A percentile compares a stretch with the other conserved stretches of the same genome.
Evolutionary conservation across 2,329 filamentous ascomycete genomes (phyloP).

Genomic region (Trichophyton mentagrophytes): DNA sequence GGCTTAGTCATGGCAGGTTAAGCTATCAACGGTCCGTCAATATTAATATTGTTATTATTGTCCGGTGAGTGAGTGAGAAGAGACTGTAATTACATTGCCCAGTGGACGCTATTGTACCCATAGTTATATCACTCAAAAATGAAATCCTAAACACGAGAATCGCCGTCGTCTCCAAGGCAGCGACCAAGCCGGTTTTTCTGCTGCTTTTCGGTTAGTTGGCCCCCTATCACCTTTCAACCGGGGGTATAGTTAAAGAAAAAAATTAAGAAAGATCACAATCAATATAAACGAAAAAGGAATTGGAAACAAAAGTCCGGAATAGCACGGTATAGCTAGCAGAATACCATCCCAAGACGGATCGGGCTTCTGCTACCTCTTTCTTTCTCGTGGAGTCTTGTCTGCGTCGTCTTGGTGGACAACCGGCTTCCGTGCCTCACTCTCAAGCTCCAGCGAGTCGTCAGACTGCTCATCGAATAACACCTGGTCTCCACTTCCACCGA

Average conservation of each 20-base stretch:
- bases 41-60: not conserved
- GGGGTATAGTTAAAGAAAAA: not conserved
- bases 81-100: not conserved
- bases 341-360: not conserved
- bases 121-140: not conserved
- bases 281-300: not conserved
- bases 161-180: not conserved
- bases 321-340: not conserved
- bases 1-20: not conserved
- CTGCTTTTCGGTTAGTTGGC: not conserved
- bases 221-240: not conserved
- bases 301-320: not conserved
- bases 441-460: constrained; percentile 66
- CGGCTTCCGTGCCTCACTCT: constrained; percentile 71
- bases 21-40: not conserved
- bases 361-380: not conserved
- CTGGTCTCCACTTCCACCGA: constrained; percentile 79
- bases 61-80: not conserved
- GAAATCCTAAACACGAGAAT: not conserved
- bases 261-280: not conserved
- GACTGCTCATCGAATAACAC: constrained; percentile 46
- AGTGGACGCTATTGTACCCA: not conserved
- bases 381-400: not conserved
- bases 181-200: not conserved
- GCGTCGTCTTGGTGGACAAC: constrained; percentile 40